phyloP scores from a whole-genome alignment of 228 moss, liverwort and hornwort genomes.

The Sphagnum magellanicum region DNA sequence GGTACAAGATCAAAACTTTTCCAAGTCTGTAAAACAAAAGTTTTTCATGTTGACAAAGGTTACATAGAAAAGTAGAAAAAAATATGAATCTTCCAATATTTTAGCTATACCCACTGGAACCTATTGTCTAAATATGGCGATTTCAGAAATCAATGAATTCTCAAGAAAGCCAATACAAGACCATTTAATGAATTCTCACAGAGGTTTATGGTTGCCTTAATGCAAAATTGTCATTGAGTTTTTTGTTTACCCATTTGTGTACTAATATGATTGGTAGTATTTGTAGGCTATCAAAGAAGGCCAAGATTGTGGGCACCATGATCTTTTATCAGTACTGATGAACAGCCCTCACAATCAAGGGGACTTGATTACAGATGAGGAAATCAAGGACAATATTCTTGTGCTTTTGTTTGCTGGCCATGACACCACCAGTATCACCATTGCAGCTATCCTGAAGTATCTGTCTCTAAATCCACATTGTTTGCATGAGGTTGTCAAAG shows the following conservation, averaged over 20 bases:
- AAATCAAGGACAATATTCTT: slow-evolving; percentile 30
- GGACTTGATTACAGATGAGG: slow-evolving; percentile 8
- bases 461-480: slow-evolving; percentile 23
- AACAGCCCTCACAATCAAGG: slow-evolving; percentile 19
- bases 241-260: background rate
- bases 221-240: background rate
- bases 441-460: slow-evolving; percentile 24
- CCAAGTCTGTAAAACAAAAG: background rate
- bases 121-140: background rate
- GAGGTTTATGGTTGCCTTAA: background rate
- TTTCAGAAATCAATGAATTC: background rate
- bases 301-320: background rate
- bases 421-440: slow-evolving; percentile 19
- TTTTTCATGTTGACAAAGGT: background rate
- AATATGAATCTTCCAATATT: background rate
- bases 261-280: background rate
- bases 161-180: background rate
- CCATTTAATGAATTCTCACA: background rate
- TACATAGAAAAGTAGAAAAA: background rate
- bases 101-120: background rate
- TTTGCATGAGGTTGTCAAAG: slow-evolving; percentile 22
- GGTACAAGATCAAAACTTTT: slow-evolving; percentile 4
- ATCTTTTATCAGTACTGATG: slow-evolving; percentile 24
- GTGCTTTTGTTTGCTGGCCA: slow-evolving; percentile 26
- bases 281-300: slow-evolving; percentile 27